A percentile compares a stretch with the other conserved stretches of the same genome.
Conservation (phyloP, 2,329 filamentous ascomycete species). For the Nemania sp. region DNA sequence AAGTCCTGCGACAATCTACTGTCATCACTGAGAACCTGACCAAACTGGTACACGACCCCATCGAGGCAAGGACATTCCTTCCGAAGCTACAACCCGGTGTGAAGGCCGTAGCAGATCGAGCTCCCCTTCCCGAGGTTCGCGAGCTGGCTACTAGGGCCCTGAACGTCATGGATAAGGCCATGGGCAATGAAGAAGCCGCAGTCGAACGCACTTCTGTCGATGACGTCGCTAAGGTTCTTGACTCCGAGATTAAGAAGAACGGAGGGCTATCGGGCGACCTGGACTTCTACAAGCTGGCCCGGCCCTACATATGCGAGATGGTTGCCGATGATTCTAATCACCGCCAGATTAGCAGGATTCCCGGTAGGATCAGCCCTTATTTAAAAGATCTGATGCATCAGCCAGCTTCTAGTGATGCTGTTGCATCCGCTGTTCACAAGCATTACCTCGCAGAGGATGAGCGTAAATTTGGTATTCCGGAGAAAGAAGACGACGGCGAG, state of each 20-base stretch:
- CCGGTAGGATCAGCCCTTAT: constrained; percentile 72
- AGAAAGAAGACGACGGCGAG: constrained; percentile 90
- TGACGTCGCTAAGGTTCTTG: constrained; percentile 75
- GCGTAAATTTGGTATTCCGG: constrained; percentile 81
- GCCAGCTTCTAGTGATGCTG: constrained; percentile 60
- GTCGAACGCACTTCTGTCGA: constrained; percentile 70
- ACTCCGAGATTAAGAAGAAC: constrained; percentile 74
- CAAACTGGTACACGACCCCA: constrained; percentile 92
- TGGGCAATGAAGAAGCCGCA: constrained; percentile 71
- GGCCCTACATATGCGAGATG: constrained; percentile 79
- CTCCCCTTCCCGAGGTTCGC: constrained; percentile 91
- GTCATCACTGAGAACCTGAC: constrained; percentile 98
- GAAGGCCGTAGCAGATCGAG: constrained; percentile 82
- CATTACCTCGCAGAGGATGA: constrained; percentile 84
- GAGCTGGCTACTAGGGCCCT: constrained; percentile 84
- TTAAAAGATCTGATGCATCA: constrained; percentile 70
- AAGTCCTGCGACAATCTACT: constrained; percentile 92
- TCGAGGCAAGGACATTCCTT: constrained; percentile 92
- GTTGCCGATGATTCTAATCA: constrained; percentile 86
- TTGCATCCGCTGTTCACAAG: constrained; percentile 75
- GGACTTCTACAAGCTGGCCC: constrained; percentile 69
- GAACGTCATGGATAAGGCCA: constrained; percentile 89
- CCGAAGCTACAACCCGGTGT: constrained; percentile 95
- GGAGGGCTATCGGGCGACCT: constrained; percentile 65
- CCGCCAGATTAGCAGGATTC: constrained; percentile 75